Base-by-base conservation (phyloP, 2,329 filamentous ascomycete genomes). In the Pseudopyrenochaeta lycopersici region DNA sequence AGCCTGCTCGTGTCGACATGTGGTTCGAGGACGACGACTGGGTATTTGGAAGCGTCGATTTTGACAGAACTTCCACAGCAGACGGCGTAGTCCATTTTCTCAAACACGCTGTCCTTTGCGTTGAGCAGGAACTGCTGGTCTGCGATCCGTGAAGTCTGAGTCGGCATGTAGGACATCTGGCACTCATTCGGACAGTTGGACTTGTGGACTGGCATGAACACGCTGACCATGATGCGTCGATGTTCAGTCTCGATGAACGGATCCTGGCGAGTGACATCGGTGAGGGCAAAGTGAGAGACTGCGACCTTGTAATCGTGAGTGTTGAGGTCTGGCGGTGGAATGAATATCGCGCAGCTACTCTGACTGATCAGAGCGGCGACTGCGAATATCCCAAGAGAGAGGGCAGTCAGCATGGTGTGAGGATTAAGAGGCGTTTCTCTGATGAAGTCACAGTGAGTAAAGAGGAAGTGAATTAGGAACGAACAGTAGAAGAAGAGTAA, bases 1-100 rank as follows among this genome's bases (percentile, higher is more conserved):
- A 80, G 62, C 1, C 81, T 72, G 0, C 78, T 77, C 4, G 75
- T 76, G 3, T 77, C 78, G 27, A 77, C 71, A 3, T 80, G 82
- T 1, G 81, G 77, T 0, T 79, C 80, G 38, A 85, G 76, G 7
- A 84, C 47, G 29, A 82, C 57, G 3, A 70, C 41, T 0, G 61
- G 54, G 2, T 58, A 46, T 17, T 54, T 52, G 15, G 52, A 48
- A 3, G 52, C 54, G 17, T 62, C 45, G 12, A 58, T 58, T 9
- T 23, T 18, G 10, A 20, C 38, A 12, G 40, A 46, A 7, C 54
- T 43, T 10, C 49, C 39, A 32, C 65, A 58, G 48, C 70, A 72
- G 3, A 44, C 44, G 9, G 49, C 42, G 48, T 64, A 67, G 2
- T 32, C 38, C 46, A 70, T 53, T 2, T 44, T 40, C 6, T 66